phyloP scores from a whole-genome alignment of 176 grass and related monocot genomes.

The Pontederia crassipes region DNA sequence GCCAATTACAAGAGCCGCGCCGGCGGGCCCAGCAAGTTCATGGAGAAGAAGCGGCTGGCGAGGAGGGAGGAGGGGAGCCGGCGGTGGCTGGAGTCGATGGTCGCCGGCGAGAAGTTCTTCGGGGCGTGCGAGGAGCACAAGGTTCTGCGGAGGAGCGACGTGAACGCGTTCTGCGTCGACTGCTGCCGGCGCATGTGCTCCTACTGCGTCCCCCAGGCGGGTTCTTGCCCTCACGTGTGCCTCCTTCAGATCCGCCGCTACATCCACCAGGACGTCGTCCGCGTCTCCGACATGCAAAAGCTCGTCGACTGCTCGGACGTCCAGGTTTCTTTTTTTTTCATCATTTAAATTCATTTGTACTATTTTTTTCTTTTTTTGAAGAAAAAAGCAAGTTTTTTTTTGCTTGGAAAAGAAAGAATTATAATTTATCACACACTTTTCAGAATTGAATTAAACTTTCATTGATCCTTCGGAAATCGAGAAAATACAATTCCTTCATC shows the following conservation, averaged over 20 bases:
- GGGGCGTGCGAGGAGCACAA: slow-evolving; percentile 14
- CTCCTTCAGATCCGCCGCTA: slow-evolving; percentile 37
- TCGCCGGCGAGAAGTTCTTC: slow-evolving; percentile 15
- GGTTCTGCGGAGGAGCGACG: slow-evolving; percentile 7
- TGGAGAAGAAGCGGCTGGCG: slow-evolving; percentile 24
- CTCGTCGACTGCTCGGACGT: slow-evolving; percentile 25
- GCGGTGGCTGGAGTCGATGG: slow-evolving; percentile 6
- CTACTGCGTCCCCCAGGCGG: not conserved
- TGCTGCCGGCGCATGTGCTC: slow-evolving; percentile 17
- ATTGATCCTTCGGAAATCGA: too few relatives aligned
- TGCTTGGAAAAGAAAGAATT: too few relatives aligned
- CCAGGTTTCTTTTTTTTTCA: slow-evolving; percentile 18
- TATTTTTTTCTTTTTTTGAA: too few relatives aligned
- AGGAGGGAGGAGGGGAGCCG: not conserved
- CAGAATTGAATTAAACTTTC: too few relatives aligned
- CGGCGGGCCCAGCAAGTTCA: too few relatives aligned
- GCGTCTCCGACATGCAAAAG: not conserved
- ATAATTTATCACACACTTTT: too few relatives aligned
- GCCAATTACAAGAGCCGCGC: too few relatives aligned
- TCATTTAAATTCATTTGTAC: not conserved
- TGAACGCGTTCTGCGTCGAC: slow-evolving; percentile 23
- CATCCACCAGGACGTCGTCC: slow-evolving; percentile 32
- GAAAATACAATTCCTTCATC: too few relatives aligned
- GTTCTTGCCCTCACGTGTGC: not conserved
- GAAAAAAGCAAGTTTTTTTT: too few relatives aligned